Evolutionary conservation across 805 yeast species (phyloP), one percentile per base, ranked within the genome.

Genomic region (Candida khao-thaluensis): DNA sequence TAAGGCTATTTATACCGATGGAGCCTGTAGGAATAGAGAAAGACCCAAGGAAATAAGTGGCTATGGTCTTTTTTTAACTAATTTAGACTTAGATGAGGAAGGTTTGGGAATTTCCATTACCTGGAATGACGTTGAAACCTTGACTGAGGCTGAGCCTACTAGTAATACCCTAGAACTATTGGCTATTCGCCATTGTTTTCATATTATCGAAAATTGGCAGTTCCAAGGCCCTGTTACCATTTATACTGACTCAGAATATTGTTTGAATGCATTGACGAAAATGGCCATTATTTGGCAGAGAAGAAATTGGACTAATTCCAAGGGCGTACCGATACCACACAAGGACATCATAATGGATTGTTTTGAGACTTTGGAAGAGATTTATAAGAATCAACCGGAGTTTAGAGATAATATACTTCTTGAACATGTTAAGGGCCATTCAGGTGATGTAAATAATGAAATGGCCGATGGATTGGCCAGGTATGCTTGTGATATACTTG

Each of bases 91-190:
- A n/a, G n/a, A n/a, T n/a, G 51, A 57, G 21, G 82, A 80, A 50
- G 42, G 69, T 2, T 57, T 83, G 30, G 85, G 85, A 54, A 61
- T 69, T 6, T 67, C 82, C 0, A 15, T 28, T 4, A 5, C 20
- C 20, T 38, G 33, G 37, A 17, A 32, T 15, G 28, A 23, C 7
- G 24, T 12, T 5, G 11, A 12, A 11, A 17, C 20, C n/a, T 23
- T 35, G 14, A 35, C 31, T 6, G 8, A 12, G 44, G 51, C 9
- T 11, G 44, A 34, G 24, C 88, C 81, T 21, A 87, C 95, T 1
- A 89, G 87, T 50, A 89, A 85, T 47, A 63, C 87, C 27, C 93
- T 95, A 1, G 97, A 90, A 59, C 71, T 90, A 8, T 57, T 64
- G 7, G 96, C 95, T 0, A 70, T 85, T 14, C 53, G 62, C 5